phyloP scores from a whole-genome alignment of 2,329 filamentous ascomycete genomes.

The Boeremia lycopersici region DNA sequence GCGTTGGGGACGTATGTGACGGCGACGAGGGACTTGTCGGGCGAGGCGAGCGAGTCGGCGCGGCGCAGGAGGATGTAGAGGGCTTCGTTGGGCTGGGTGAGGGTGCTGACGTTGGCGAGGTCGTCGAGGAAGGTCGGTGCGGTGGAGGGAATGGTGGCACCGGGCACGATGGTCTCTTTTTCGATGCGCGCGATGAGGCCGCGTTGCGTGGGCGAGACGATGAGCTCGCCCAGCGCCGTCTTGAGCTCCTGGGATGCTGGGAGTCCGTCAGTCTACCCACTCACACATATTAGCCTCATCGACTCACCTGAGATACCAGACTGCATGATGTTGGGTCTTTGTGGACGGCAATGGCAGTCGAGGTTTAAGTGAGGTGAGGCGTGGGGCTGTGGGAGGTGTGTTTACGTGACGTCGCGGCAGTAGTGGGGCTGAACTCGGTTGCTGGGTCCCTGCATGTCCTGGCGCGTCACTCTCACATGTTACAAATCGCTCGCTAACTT shows the following conservation, averaged over 20 bases:
- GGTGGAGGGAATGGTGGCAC: constrained; percentile 58
- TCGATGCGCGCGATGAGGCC: constrained; percentile 73
- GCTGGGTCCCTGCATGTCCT: constrained; percentile 15
- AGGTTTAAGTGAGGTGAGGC: not conserved
- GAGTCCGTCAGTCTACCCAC: constrained; percentile 20
- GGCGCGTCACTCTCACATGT: constrained; percentile 8
- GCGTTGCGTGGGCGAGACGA: constrained; percentile 66
- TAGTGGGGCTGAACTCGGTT: constrained; percentile 23
- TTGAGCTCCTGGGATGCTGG: constrained; percentile 76
- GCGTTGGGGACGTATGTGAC: constrained; percentile 80
- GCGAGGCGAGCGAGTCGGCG: constrained; percentile 56
- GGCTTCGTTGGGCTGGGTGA: constrained; percentile 70
- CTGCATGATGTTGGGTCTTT: constrained; percentile 64
- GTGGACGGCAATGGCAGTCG: not conserved
- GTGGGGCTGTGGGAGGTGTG: constrained; percentile 4
- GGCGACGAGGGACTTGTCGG: constrained; percentile 59
- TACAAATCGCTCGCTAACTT: not conserved
- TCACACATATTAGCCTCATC: not conserved
- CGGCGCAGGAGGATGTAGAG: constrained; percentile 78
- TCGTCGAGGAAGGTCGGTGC: constrained; percentile 67
- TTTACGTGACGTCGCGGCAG: constrained; percentile 32
- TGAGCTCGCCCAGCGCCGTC: constrained; percentile 72
- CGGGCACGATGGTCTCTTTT: constrained; percentile 69
- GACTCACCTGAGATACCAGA: constrained; percentile 74
- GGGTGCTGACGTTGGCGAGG: constrained; percentile 64